phyloP scores from a whole-genome alignment of 2,329 filamentous ascomycete species.

The Periglandula ipomoeae region DNA sequence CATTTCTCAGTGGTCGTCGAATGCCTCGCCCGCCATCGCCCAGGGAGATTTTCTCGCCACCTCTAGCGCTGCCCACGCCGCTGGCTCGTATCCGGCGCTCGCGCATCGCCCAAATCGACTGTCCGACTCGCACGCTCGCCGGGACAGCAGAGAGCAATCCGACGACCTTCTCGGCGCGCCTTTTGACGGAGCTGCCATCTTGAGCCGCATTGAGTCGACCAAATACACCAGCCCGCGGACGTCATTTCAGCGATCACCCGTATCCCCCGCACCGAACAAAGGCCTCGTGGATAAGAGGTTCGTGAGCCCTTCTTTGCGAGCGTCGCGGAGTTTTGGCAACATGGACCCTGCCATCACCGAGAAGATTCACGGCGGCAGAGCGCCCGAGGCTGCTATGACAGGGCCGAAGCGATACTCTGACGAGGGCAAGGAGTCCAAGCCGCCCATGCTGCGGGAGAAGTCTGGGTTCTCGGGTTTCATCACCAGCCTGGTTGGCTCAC shows the following conservation, averaged over 20 bases:
- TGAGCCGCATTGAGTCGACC: conserved; percentile 49
- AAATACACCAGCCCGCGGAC: conserved; percentile 27
- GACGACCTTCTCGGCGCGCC: conserved; percentile 57
- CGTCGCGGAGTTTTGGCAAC: conserved; percentile 47
- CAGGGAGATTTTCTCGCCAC: conserved; percentile 36
- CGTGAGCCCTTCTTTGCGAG: conserved; percentile 46
- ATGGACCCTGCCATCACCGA: conserved; percentile 31
- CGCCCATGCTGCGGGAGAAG: conserved; percentile 65
- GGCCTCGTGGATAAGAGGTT: conserved; percentile 45
- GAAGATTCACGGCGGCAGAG: conserved; percentile 23
- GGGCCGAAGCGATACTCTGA: conserved; percentile 70
- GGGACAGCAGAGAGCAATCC: conserved; percentile 24
- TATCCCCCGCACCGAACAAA: conserved; percentile 31
- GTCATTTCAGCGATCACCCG: conserved; percentile 20
- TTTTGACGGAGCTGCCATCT: conserved; percentile 54
- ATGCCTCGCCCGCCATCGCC: conserved; percentile 37
- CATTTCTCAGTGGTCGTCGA: conserved; percentile 29
- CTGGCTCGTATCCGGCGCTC: conserved; percentile 9
- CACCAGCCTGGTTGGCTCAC: conserved; percentile 73
- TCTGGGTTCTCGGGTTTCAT: conserved; percentile 82
- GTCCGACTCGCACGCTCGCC: conserved; percentile 12
- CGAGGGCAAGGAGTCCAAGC: conserved; percentile 57
- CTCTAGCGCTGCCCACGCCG: conserved; percentile 7
- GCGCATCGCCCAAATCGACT: conserved; percentile 13
- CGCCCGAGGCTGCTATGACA: conserved; percentile 32